Conservation (phyloP, 139 green algal genomes). For the Micractinium sp. region DNA sequence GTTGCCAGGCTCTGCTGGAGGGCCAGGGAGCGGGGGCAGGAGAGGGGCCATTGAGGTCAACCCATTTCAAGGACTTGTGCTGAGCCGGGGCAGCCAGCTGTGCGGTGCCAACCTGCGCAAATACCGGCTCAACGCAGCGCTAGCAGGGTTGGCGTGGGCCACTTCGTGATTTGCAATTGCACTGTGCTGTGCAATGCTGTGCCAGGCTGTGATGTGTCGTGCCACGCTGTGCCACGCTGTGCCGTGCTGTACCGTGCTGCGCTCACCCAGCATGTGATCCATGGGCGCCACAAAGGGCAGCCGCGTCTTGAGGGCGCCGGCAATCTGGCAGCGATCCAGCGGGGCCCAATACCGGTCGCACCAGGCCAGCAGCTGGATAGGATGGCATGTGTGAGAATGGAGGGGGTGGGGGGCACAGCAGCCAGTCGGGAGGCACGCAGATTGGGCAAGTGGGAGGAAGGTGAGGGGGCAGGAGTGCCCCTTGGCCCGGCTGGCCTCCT, state of each 20-base stretch:
- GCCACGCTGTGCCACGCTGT: constrained; percentile 1
- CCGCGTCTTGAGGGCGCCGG: constrained; percentile 44
- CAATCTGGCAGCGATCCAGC: constrained; percentile 58
- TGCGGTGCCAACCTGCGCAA: too few relatives aligned
- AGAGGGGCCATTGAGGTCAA: neutral
- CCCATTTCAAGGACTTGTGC: neutral
- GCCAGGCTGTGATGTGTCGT: too few relatives aligned
- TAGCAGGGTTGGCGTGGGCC: too few relatives aligned
- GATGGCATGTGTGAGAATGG: neutral
- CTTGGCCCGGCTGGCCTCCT: too few relatives aligned
- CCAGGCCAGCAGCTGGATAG: constrained; percentile 63
- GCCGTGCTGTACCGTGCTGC: too few relatives aligned
- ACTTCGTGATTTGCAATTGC: too few relatives aligned
- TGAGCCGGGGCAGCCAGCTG: neutral
- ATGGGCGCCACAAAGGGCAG: constrained; percentile 79
- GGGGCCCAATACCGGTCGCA: constrained; percentile 72
- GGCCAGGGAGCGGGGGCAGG: too few relatives aligned
- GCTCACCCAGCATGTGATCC: constrained; percentile 72
- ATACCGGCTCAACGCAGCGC: too few relatives aligned
- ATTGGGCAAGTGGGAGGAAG: neutral
- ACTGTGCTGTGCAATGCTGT: too few relatives aligned
- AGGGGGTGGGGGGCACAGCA: neutral
- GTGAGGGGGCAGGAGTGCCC: too few relatives aligned
- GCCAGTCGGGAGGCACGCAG: neutral
- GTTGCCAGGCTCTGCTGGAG: neutral